phyloP scores from a whole-genome alignment of 352 stramenopile species.

The Phytophthora constricta region DNA sequence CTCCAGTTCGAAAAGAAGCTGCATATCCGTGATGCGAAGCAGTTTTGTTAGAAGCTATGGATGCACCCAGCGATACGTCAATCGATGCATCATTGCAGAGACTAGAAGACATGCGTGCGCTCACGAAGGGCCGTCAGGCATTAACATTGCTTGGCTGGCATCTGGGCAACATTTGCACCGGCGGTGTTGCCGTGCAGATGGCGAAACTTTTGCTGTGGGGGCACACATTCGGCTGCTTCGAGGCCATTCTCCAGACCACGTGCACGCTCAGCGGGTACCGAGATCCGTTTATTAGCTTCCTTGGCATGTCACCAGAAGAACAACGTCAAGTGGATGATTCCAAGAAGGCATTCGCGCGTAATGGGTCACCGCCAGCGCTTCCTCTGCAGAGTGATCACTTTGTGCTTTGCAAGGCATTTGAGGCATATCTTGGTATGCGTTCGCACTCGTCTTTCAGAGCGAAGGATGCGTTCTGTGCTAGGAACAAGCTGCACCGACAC shows the following conservation, averaged over 20 bases:
- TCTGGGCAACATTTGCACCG: slow-evolving; percentile 69
- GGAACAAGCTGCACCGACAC: slow-evolving; percentile 66
- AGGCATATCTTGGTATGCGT: slow-evolving; percentile 57
- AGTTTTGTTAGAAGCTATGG: slow-evolving; percentile 93
- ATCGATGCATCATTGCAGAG: slow-evolving; percentile 93
- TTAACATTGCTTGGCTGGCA: slow-evolving; percentile 82
- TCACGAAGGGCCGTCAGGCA: slow-evolving; percentile 32
- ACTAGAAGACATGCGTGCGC: slow-evolving; percentile 81
- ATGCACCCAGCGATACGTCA: slow-evolving; percentile 91
- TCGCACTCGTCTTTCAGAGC: slow-evolving; percentile 45
- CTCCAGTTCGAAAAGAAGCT: slow-evolving; percentile 81
- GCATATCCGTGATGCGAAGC: slow-evolving; percentile 65
- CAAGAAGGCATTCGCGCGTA: slow-evolving; percentile 60
- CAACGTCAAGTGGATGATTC: slow-evolving; percentile 58
- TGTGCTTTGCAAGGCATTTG: slow-evolving; percentile 68
- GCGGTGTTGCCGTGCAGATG: slow-evolving; percentile 73
- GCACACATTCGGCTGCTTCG: slow-evolving; percentile 72
- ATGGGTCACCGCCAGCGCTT: slow-evolving; percentile 43
- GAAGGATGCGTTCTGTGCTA: slow-evolving; percentile 59
- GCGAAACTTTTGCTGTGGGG: slow-evolving; percentile 76
- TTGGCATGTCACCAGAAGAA: slow-evolving; percentile 71
- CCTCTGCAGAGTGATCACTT: slow-evolving; percentile 76
- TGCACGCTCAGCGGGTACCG: slow-evolving; percentile 79
- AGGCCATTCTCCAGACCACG: slow-evolving; percentile 65
- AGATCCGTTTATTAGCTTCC: slow-evolving; percentile 76